Conservation (phyloP, 1,284 basidiomycete species). For the Xerocomus subilludens region DNA sequence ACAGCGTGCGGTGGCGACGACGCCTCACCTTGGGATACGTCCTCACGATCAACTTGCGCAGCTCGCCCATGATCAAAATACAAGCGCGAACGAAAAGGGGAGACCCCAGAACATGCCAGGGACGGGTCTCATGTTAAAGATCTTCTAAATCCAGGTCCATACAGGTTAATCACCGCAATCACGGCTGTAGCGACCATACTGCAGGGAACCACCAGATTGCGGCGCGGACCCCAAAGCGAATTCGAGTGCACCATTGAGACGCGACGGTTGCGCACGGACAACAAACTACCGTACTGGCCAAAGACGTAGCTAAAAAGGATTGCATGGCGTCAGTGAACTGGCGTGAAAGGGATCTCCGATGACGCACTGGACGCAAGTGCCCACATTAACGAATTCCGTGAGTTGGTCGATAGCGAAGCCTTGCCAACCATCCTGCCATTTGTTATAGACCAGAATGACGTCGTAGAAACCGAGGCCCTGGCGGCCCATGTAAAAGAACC, state of each 20-base stretch:
- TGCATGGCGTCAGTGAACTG: no score
- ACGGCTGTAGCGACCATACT: constrained; percentile 57
- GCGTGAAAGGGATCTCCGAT: no score
- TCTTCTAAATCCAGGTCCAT: constrained; percentile 57
- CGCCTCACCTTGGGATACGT: constrained; percentile 55
- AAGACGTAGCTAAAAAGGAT: constrained; percentile 55
- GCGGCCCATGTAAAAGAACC: constrained; percentile 56
- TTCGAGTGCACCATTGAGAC: constrained; percentile 55
- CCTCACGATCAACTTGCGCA: constrained; percentile 57
- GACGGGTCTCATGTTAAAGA: constrained; percentile 57
- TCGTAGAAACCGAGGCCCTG: constrained; percentile 56
- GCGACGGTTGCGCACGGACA: constrained; percentile 53
- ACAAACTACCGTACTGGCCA: constrained; percentile 53
- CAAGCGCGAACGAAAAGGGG: constrained; percentile 57
- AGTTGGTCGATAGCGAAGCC: constrained; percentile 49
- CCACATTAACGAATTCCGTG: constrained; percentile 49
- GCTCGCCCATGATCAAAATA: constrained; percentile 56
- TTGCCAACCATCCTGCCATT: constrained; percentile 53
- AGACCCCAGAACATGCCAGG: constrained; percentile 60
- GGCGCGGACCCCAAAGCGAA: constrained; percentile 57
- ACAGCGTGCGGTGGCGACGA: no score
- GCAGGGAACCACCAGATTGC: constrained; percentile 52
- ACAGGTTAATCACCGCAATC: constrained; percentile 57
- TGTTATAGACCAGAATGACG: constrained; percentile 57
- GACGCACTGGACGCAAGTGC: constrained; percentile 60